Conservation (phyloP, 805 yeast species). For the Candida sithepensis region DNA sequence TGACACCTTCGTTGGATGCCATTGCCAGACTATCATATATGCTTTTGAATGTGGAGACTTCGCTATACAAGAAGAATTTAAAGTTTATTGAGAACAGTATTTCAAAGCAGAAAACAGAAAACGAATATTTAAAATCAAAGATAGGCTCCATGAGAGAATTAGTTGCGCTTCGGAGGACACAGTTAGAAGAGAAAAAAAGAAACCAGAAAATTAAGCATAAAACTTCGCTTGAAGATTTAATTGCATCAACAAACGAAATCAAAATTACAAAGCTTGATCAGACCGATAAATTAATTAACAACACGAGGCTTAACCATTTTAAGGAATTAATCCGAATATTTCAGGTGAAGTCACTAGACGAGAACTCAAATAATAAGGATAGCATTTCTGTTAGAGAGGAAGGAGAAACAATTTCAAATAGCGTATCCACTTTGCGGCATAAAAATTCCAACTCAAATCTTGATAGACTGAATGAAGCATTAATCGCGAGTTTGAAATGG, state of each 20-base stretch:
- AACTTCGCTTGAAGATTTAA: background rate
- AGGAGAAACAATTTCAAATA: background rate
- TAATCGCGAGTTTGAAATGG: constrained; percentile 7
- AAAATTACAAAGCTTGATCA: constrained; percentile 12
- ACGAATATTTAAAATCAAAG: constrained; percentile 5
- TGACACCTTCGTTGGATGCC: constrained; percentile 23
- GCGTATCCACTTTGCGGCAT: background rate
- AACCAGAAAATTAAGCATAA: constrained; percentile 4
- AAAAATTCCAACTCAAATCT: constrained; percentile 5
- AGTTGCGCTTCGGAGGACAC: background rate
- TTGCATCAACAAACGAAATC: constrained; percentile 5
- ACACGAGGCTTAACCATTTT: constrained; percentile 11
- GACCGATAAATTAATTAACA: constrained; percentile 11
- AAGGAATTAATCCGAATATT: constrained; percentile 14
- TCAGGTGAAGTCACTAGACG: constrained; percentile 6
- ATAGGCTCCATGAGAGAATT: constrained; percentile 3
- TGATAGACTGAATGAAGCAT: constrained; percentile 11
- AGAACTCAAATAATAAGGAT: background rate
- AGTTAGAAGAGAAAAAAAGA: constrained; percentile 2
- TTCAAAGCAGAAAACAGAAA: constrained; percentile 6
- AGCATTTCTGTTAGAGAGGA: background rate
- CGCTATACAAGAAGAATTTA: constrained; percentile 16
- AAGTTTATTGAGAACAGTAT: constrained; percentile 6
- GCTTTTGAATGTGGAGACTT: constrained; percentile 27
- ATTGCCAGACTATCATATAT: constrained; percentile 30